Evolutionary conservation across 163 green algal species (phyloP).

Genomic region (Smithsoniella earleae): DNA sequence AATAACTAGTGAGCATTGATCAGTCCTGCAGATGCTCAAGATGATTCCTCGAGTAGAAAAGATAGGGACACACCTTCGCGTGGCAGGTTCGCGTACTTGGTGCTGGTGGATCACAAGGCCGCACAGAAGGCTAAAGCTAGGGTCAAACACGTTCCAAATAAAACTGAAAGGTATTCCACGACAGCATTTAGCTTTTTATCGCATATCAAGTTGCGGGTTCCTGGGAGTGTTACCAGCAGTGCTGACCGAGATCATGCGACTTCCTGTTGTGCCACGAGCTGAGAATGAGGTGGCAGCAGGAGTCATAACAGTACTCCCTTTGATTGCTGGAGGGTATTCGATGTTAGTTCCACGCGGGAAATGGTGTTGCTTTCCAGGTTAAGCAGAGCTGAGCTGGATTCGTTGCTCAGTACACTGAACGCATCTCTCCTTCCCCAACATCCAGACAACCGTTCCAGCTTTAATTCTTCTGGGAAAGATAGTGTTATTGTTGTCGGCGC

Average conservation of each 20-base stretch:
- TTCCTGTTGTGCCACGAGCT: too few species aligned
- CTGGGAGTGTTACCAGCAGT: not conserved
- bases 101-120: not conserved
- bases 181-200: not conserved
- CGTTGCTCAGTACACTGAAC: not conserved
- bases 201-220: not conserved
- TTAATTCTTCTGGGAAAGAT: not conserved
- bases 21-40: too few species aligned
- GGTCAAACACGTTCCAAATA: not conserved
- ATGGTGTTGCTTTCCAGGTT: not conserved
- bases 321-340: not conserved
- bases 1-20: too few species aligned
- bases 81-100: conserved; percentile 1
- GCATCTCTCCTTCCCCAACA: not conserved
- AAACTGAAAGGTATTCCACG: not conserved
- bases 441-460: not conserved
- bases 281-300: too few species aligned
- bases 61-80: too few species aligned
- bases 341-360: not conserved
- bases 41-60: too few species aligned
- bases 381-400: not conserved
- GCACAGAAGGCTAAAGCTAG: conserved; percentile 11
- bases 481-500: conserved; percentile 16
- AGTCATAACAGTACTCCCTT: too few species aligned
- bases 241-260: not conserved